phyloP scores from a whole-genome alignment of 2,329 filamentous ascomycete species.

The Lasiodiplodia sp. region DNA sequence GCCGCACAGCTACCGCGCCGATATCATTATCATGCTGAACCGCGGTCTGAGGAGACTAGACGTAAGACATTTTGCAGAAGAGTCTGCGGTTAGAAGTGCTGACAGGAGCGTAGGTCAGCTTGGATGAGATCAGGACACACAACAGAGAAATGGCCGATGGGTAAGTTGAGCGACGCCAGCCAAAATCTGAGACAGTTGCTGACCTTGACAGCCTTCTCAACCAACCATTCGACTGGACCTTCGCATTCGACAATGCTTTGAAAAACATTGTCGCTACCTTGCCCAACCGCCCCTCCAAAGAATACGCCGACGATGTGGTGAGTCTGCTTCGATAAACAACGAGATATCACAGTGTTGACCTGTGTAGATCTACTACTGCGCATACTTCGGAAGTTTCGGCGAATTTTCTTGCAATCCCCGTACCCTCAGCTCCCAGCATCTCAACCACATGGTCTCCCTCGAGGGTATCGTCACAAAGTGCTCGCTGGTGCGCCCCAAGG shows the following conservation, averaged over 20 bases:
- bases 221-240: conserved; percentile 84
- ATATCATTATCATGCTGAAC: conserved; percentile 80
- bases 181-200: not conserved
- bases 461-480: conserved; percentile 98
- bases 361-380: conserved; percentile 79
- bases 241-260: conserved; percentile 89
- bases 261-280: conserved; percentile 87
- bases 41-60: conserved; percentile 65
- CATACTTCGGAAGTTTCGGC: conserved; percentile 95
- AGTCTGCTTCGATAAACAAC: conserved; percentile 31
- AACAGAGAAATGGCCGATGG: conserved; percentile 80
- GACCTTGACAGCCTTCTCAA: conserved; percentile 69
- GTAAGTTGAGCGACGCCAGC: conserved; percentile 39
- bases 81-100: conserved; percentile 5
- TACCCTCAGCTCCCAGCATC: conserved; percentile 84
- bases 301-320: conserved; percentile 77
- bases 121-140: conserved; percentile 91
- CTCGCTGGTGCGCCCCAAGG: conserved; percentile 92
- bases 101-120: conserved; percentile 53
- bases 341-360: not conserved
- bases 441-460: conserved; percentile 96
- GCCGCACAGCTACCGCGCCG: conserved; percentile 78
- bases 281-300: conserved; percentile 75
- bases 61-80: conserved; percentile 45
- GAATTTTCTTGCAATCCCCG: conserved; percentile 94